Evolutionary conservation across 352 stramenopile species (phyloP).

Genomic region (Globisporangium iwayamae): DNA sequence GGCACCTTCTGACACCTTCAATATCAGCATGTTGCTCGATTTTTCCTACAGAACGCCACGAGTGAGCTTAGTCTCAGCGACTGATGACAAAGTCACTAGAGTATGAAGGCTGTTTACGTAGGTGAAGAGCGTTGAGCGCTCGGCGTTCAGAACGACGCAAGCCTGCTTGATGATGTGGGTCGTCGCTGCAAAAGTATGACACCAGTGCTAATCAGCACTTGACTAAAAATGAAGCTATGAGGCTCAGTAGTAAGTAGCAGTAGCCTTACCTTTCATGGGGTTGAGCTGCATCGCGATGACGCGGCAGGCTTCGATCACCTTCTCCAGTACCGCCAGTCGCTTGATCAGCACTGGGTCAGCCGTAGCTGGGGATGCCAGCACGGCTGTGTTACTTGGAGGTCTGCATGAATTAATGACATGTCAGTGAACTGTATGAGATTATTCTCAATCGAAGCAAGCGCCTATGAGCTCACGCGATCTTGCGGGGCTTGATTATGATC

Average conservation of each 20-base stretch:
- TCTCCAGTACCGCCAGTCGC: conserved; percentile 65
- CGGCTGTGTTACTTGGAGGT: conserved; percentile 9
- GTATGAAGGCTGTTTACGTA: conserved; percentile 32
- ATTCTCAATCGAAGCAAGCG: neutral
- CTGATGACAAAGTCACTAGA: neutral
- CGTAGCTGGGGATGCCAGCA: conserved; percentile 9
- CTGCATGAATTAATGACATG: neutral
- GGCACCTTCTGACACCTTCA: conserved; percentile 84
- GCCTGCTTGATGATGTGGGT: conserved; percentile 86
- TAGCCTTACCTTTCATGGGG: conserved; percentile 53
- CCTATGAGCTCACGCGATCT: conserved; percentile 37
- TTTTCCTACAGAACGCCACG: conserved; percentile 38
- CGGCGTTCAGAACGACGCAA: conserved; percentile 83
- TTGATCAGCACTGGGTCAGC: conserved; percentile 47
- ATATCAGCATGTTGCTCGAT: conserved; percentile 70
- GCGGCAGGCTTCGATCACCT: conserved; percentile 73
- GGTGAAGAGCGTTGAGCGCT: conserved; percentile 89
- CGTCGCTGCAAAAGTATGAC: conserved; percentile 38
- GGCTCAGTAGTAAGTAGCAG: neutral
- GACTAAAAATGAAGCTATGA: neutral
- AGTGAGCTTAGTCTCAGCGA: neutral
- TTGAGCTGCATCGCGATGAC: conserved; percentile 79
- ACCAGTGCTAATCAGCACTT: neutral
- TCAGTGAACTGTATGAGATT: neutral
- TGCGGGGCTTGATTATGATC: conserved; percentile 67